Base-by-base conservation (phyloP, 2,329 filamentous ascomycete species). In the Juglanconis sp. region DNA sequence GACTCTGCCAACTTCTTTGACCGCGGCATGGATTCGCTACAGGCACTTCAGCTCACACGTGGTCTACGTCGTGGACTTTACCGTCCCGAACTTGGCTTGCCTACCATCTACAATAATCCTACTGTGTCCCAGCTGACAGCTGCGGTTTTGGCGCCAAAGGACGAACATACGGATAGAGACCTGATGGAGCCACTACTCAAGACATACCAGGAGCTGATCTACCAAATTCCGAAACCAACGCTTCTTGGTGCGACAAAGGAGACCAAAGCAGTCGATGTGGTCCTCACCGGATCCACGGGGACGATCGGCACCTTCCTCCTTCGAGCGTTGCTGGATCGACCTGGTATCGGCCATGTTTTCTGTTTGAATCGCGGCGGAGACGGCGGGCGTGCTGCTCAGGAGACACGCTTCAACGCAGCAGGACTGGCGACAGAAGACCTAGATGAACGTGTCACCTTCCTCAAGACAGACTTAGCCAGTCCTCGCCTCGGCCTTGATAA, bases 261-360 rank as follows among this genome's bases (percentile, higher is more conserved):
- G 36, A 40, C 8, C 36, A 40, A 40, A 40, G 8, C 36, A 40
- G 36, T 40, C 13, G 42, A 46, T 15, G 48, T 35, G 3, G 13
- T 60, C 5, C 52, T 60, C 3, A 60, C 58, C 1, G 77, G 77
- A 0, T 66, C 82, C 5, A 60, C 58, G 6, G 58, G 58, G 2
- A 60, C 58, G 4, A 9, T 60, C 24, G 58, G 58, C 34, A 60
- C 58, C 1, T 48, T 47, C 11, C n/a, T 60, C 15, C 53, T 60
- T 2, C 32, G 15, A 15, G 15, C 46, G 9, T 8, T 60, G 4
- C 34, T 60, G 2, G 32, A 51, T 3, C 31, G 32, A 36, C 34
- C 52, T 6, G 13, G 24, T 1, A 36, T 47, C 2, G 38, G 32
- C 1, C 53, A 52, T 30, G 40, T 60, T 3, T 11, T 60, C 13